These are phyloP conservation scores for Phyllosticta citriasiana DNA, from an alignment of 2,329 filamentous ascomycete genomes.

Conservation along the genomic window DNA sequence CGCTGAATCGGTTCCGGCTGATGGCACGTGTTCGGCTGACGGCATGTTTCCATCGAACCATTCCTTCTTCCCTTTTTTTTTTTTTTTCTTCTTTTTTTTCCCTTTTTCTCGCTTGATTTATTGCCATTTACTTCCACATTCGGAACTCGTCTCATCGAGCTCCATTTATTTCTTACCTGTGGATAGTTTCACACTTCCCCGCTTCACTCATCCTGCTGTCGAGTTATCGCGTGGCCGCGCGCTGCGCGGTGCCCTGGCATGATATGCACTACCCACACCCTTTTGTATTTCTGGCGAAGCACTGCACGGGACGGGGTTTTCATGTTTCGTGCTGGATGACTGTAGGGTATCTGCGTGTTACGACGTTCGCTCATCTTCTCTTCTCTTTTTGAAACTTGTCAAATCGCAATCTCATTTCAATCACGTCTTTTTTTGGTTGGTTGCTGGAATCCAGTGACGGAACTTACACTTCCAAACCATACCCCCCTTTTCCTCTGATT, in stretches of 20 bases:
- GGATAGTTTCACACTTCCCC: neutral
- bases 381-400: neutral
- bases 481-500: neutral
- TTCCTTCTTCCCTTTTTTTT: conserved; percentile 1
- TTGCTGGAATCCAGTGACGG: neutral
- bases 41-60: neutral
- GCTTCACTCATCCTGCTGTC: neutral
- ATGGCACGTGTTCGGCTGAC: neutral
- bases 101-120: conserved; percentile 4
- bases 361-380: conserved; percentile 5
- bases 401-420: neutral
- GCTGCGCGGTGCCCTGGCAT: neutral
- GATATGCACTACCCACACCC: conserved; percentile 2
- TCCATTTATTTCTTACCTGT: neutral
- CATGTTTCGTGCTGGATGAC: conserved; percentile 8
- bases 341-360: conserved; percentile 9
- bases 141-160: neutral
- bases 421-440: neutral
- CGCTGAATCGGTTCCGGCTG: neutral
- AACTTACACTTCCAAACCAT: neutral
- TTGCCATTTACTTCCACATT: neutral
- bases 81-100: conserved; percentile 8
- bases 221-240: neutral
- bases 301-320: neutral
- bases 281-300: conserved; percentile 6